These are phyloP conservation scores for Morella rubra DNA, from an alignment of 306 rosid species.

Conservation along the genomic window DNA sequence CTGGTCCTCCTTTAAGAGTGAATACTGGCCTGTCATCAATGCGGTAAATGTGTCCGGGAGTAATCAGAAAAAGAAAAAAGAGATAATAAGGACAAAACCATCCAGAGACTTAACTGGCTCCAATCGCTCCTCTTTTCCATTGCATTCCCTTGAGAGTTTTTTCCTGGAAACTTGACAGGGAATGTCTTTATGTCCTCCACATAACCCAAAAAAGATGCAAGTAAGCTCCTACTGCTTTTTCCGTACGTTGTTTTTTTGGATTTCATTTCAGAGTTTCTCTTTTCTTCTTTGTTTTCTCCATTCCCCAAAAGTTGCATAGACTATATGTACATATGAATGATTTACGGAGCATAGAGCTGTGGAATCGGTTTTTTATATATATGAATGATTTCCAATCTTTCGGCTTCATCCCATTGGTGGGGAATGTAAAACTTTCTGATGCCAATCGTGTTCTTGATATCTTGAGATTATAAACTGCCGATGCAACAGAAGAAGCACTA, in stretches of 20 bases:
- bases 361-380: too few species aligned
- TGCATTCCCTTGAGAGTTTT: conserved; percentile 53
- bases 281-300: neutral
- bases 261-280: too few species aligned
- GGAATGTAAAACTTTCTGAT: neutral
- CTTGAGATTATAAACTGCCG: neutral
- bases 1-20: conserved; percentile 11
- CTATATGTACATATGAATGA: neutral
- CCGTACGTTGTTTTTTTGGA: neutral
- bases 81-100: neutral
- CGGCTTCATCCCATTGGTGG: neutral
- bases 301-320: neutral
- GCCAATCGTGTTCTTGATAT: neutral
- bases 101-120: conserved; percentile 17
- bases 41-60: conserved; percentile 36
- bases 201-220: conserved; percentile 3
- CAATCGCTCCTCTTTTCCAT: conserved; percentile 17
- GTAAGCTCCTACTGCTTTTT: conserved; percentile 29
- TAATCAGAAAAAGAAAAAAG: conserved; percentile 13
- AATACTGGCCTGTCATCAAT: conserved; percentile 37
- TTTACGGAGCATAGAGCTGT: too few species aligned
- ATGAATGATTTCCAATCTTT: neutral
- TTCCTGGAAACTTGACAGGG: conserved; percentile 40
- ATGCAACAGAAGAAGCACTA: neutral
- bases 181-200: conserved; percentile 32